Evolutionary conservation across 768 basidiomycete species (phyloP), one percentile per base, ranked within the genome.

Genomic region (Galerina sulciceps): DNA sequence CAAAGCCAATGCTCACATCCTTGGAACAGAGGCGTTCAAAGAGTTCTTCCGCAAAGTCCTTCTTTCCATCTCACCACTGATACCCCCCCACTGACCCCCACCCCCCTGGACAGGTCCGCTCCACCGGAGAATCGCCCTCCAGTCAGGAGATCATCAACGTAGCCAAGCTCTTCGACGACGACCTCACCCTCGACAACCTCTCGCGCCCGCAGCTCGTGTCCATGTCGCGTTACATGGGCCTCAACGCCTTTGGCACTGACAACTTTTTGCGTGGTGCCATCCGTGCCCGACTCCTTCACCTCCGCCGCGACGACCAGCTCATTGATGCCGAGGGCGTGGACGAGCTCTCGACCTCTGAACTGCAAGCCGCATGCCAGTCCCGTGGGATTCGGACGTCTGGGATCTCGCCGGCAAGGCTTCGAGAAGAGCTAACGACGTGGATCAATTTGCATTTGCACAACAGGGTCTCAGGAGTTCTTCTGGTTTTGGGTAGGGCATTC

Each of bases 211-310:
- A 99, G 75, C 84, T 99, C 26, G 94, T 96, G 17, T 96, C 94
- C 0, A 97, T 96, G 90, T 97, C 89, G 65, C 85, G 94, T 57
- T 99, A 99, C 73, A 97, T 99, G 94, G 93, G 91, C 55, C 85
- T 99, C 67, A 96, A 99, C 76, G 96, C 96, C 2, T 99, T 98
- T 69, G 97, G 97, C 44, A 99, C 96, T 14, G 97, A 99, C 75
- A 99, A 98, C 76, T 99, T 97, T 77, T 82, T 99, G 43, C 90
- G 96, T 45, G 94, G 94, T 36, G 87, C 91, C 36, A 93, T 99
- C 71, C 90, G 94, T 22, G 85, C 85, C 42, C 86, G 94, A 26
- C 80, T 99, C 22, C 79, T 90, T 62, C 83, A 90, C 67, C 83
- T 99, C 63, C 85, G 94, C 53, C 84, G 91, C 42, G 97, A 99